Conservation (phyloP, 202 grass and related monocot species). For the Setaria italica region DNA sequence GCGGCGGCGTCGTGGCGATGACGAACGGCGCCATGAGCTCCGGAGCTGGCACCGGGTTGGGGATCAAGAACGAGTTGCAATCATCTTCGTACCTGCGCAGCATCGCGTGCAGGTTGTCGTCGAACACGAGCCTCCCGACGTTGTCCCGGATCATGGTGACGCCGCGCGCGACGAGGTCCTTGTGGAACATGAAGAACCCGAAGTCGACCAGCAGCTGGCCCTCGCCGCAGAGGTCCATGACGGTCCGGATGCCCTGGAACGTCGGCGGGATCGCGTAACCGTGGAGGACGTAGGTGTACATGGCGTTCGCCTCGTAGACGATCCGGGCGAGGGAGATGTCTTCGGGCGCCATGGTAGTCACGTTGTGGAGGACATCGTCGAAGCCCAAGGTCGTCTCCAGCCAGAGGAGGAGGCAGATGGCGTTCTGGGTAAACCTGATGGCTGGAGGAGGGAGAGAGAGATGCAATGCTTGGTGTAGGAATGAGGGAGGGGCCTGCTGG, state of each 20-base stretch:
- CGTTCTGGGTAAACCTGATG: constrained; percentile 29
- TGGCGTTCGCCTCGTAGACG: constrained; percentile 27
- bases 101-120: constrained; percentile 42
- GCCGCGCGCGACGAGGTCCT: constrained; percentile 1
- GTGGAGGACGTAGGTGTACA: constrained; percentile 29
- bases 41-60: not conserved
- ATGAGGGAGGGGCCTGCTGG: not conserved
- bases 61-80: not conserved
- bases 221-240: not conserved
- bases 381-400: constrained; percentile 38
- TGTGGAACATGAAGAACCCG: constrained; percentile 56
- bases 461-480: not conserved
- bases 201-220: constrained; percentile 32
- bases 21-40: constrained; percentile 26
- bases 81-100: not conserved
- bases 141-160: constrained; percentile 24
- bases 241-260: not conserved
- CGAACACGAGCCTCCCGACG: constrained; percentile 43
- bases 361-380: not conserved
- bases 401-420: constrained; percentile 52
- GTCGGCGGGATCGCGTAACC: not conserved
- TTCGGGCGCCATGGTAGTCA: not conserved
- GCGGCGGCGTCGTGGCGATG: not conserved
- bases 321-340: not conserved
- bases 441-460: not conserved